Evolutionary conservation across 1,139 yeast genomes (phyloP), one percentile per base, ranked within the genome.

Genomic region (Blastobotrys elegans): DNA sequence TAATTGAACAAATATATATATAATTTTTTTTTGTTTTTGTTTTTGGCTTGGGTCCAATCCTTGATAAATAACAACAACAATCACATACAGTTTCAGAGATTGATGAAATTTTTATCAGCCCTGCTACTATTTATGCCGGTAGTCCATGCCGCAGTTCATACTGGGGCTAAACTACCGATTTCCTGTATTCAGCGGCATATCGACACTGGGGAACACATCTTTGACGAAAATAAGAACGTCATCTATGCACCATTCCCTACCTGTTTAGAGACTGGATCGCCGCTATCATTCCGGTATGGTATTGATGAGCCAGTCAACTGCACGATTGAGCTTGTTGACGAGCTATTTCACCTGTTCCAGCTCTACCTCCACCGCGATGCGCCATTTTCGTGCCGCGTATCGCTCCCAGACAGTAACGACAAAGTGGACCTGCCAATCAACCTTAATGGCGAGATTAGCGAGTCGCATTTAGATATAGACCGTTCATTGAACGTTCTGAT

Each of bases 131-230:
- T n/a, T n/a, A n/a, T n/a, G n/a, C n/a, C n/a, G n/a, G n/a, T n/a
- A n/a, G n/a, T n/a, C n/a, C n/a, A n/a, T n/a, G n/a, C n/a, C n/a
- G n/a, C n/a, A n/a, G n/a, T n/a, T n/a, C n/a, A n/a, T n/a, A n/a
- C n/a, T 30, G 33, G 33, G n/a, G 16, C 10, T 7, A 8, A 13
- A 5, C 16, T 33, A 4, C 36, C 36, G 13, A 21, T 33, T n/a
- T 13, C 36, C 21, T 33, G 36, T 13, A 33, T 33, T 16, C 13
- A 17, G 8, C 36, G 36, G 21, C 36, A 33, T 16, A 33, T 33
- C 20, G 36, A 33, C 21, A 33, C 36, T 33, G 36, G 36, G 8
- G 36, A 33, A 13, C 36, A 33, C 36, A 33, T 33, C 13, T 33
- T 33, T 33, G 36, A 33, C 21, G 21, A 33, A 18, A 10, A 33